These are phyloP conservation scores for Metschnikowia bowlesiae DNA, from an alignment of 805 yeast species.

Conservation along the genomic window DNA sequence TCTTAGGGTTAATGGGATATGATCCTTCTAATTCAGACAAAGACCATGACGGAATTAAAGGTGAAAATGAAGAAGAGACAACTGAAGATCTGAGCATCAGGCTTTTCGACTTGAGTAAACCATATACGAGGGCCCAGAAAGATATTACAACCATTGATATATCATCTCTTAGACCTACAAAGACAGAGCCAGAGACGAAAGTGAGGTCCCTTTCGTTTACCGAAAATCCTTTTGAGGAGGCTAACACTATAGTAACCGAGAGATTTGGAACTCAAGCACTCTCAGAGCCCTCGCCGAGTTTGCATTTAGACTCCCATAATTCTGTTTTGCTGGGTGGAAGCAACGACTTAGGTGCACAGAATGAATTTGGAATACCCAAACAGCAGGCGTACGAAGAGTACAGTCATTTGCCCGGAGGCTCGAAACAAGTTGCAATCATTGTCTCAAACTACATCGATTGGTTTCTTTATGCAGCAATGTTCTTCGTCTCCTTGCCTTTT, in stretches of 20 bases:
- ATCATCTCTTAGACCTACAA: slow-evolving; percentile 3
- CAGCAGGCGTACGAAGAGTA: slow-evolving; percentile 3
- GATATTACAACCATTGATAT: slow-evolving; percentile 40
- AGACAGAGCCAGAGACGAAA: slow-evolving; percentile 3
- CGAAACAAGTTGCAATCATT: slow-evolving; percentile 30
- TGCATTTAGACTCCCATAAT: neutral
- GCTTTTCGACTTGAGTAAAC: slow-evolving; percentile 5
- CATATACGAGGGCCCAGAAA: slow-evolving; percentile 19
- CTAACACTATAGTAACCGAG: neutral
- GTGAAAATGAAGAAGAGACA: slow-evolving; percentile 14
- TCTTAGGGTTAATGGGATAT: slow-evolving; percentile 8
- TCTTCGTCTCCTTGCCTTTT: slow-evolving; percentile 54
- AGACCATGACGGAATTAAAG: slow-evolving; percentile 6
- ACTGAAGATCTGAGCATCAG: slow-evolving; percentile 10
- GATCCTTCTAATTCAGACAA: slow-evolving; percentile 7
- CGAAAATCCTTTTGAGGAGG: slow-evolving; percentile 6
- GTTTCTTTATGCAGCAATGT: slow-evolving; percentile 43
- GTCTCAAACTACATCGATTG: slow-evolving; percentile 51
- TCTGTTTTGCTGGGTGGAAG: neutral
- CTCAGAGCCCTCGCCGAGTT: neutral
- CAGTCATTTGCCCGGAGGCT: slow-evolving; percentile 8
- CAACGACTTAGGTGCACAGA: neutral
- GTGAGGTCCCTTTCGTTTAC: slow-evolving; percentile 2
- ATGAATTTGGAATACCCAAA: neutral
- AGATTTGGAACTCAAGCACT: neutral